Base-by-base conservation (phyloP, 495 filamentous ascomycete species). In the Parathielavia hyrcaniae region DNA sequence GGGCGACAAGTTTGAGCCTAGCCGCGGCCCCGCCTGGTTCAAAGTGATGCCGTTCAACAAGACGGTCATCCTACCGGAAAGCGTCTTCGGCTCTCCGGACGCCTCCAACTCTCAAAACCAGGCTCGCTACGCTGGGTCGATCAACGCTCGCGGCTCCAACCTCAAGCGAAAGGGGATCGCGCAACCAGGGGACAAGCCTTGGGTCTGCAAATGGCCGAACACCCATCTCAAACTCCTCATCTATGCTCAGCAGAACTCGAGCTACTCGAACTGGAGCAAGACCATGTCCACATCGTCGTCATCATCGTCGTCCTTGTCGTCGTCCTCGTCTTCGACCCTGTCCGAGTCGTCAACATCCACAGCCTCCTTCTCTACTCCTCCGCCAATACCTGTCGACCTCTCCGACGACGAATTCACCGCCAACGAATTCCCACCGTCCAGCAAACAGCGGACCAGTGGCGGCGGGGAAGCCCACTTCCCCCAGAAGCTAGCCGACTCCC, bases 201-300 rank as follows among this genome's bases (percentile, higher is more conserved):
- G 91, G 91, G 84, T 89, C 62, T 97, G 91, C 69, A 86, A 79
- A 65, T 97, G 89, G 89, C 91, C 92, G 58, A 76, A 82, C 6
- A 95, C 90, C 0, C 77, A 83, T 46, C 74, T 97, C 47, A 89
- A 95, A 61, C 77, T 85, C 17, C 93, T 91, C 68, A 83, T 97
- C 57, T 97, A 91, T 67, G 75, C 86, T 54, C 79, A 81, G 47
- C 78, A 86, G 61, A 83, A 78, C 60, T 73, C 73, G 48, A 76
- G 73, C 57, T 66, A 54, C 63, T 50, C 58, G 0, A 36, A 38
- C 17, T 57, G 53, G 10, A 46, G 49, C 32, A 59, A 56, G 23
- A 58, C 61, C 9, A 32, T 51, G n/a, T 43, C 57, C 22, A 10
- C 13, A 14, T 16, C 17, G 16, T 10, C 26, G 16, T 39, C 59